phyloP scores from a whole-genome alignment of 2,329 filamentous ascomycete genomes.

The Monilinia fructigena region DNA sequence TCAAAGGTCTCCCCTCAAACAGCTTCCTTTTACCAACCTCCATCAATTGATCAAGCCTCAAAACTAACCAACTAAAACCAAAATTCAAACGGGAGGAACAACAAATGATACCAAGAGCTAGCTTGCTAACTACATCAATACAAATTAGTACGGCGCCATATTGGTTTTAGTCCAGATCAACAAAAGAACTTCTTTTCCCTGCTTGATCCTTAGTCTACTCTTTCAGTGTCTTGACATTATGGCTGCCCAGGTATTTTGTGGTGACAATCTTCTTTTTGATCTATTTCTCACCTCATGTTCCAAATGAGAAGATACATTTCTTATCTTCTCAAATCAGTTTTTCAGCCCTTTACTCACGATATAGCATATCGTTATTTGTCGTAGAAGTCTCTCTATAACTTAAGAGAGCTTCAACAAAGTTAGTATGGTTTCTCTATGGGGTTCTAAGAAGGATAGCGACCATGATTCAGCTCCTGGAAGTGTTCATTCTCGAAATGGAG shows the following conservation, averaged over 20 bases:
- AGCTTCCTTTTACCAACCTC: not conserved
- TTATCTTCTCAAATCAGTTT: not conserved
- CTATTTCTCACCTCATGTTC: not conserved
- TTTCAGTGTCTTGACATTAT: not conserved
- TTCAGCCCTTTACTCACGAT: conserved; percentile 1
- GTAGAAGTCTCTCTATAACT: conserved; percentile 4
- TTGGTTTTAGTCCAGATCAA: conserved; percentile 10
- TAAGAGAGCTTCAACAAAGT: conserved; percentile 1
- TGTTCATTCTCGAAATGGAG: conserved; percentile 27
- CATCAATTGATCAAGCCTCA: not conserved
- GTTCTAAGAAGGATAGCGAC: conserved; percentile 49
- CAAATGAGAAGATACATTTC: not conserved
- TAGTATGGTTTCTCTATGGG: conserved; percentile 55
- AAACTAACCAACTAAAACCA: not conserved
- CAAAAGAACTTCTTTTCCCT: conserved; percentile 11
- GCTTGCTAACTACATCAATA: not conserved
- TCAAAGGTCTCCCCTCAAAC: not conserved
- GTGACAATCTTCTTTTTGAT: conserved; percentile 6
- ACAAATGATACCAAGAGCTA: not conserved
- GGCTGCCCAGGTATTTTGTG: conserved; percentile 7
- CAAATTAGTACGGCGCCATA: conserved; percentile 2
- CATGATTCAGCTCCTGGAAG: conserved; percentile 31
- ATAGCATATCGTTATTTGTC: conserved; percentile 3
- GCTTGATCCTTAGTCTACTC: not conserved
- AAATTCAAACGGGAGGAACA: not conserved